Percentiles rank a stretch among this genome's conserved stretches.
These are phyloP conservation scores for Diatrype stigma DNA, from an alignment of 2,329 filamentous ascomycete genomes.

Conservation along the genomic window DNA sequence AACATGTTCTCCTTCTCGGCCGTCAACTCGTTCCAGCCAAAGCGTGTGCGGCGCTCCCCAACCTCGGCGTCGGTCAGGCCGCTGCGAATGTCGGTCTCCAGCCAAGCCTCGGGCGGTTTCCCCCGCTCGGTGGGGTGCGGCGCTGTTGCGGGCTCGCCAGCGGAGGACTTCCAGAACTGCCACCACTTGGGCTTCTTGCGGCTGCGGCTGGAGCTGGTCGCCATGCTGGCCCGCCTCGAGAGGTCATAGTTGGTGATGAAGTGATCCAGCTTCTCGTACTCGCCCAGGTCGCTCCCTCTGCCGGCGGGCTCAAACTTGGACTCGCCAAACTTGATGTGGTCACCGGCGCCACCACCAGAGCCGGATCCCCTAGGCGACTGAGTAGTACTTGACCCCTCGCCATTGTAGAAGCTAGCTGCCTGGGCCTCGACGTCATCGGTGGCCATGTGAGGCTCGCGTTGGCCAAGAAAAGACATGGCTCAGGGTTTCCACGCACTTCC, in stretches of 20 bases:
- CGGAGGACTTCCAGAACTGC: conserved; percentile 49
- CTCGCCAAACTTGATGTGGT: conserved; percentile 23
- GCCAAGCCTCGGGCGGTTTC: conserved; percentile 57
- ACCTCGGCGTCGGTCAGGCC: conserved; percentile 55
- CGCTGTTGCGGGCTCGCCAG: conserved; percentile 28
- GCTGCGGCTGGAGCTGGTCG: conserved; percentile 5
- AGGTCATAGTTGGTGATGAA: conserved; percentile 28
- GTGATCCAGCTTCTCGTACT: conserved; percentile 29
- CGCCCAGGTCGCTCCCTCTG: conserved; percentile 20
- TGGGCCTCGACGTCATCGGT: conserved; percentile 22
- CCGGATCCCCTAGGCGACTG: not conserved
- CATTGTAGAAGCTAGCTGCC: conserved; percentile 13
- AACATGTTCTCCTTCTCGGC: conserved; percentile 70
- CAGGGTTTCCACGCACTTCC: too few relatives aligned
- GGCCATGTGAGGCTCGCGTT: conserved; percentile 11
- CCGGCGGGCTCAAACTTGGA: not conserved
- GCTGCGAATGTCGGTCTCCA: conserved; percentile 59
- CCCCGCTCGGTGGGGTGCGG: conserved; percentile 35
- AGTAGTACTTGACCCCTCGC: not conserved
- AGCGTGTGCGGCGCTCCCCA: conserved; percentile 58
- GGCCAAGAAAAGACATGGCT: conserved; percentile 16
- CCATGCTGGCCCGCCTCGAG: conserved; percentile 22
- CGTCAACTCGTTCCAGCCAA: conserved; percentile 65
- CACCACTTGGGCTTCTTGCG: conserved; percentile 51
- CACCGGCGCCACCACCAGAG: conserved; percentile 1